Evolutionary conservation across 1,284 basidiomycete genomes (phyloP), one percentile per base, ranked within the genome.

Genomic region (Hemileia vastatrix): DNA sequence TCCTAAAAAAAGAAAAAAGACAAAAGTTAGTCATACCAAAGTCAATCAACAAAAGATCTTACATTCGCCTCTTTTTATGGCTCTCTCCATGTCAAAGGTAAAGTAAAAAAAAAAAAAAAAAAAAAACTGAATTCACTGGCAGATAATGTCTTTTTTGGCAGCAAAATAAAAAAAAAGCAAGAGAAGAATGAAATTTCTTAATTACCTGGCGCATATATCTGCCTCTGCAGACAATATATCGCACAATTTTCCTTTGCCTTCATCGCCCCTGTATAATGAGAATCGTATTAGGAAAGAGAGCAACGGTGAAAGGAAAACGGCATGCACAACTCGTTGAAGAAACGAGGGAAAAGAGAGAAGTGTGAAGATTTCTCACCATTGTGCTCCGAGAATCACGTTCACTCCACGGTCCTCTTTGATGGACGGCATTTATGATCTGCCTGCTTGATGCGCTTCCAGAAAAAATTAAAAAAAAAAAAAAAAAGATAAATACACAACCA

Each of bases 231-330:
- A 63, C 4, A 63, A 44, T 13, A 63, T 63, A 57, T 63, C 61
- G n/a, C 61, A 57, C 5, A 63, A 31, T 50, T 63, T 63, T n/a
- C 61, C 61, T 52, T 63, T 63, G n/a, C 61, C 61, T 33, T 63
- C 61, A 27, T 63, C 61, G 11, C 61, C 61, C 61, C 61, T 57
- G 27, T 31, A 31, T 21, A 18, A 2, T 0, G 21, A 8, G 18
- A 27, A 58, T 18, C 32, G n/a, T 9, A 33, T 15, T 18, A 19
- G 19, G 15, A n/a, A 21, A 5, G 11, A 5, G 6, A 21, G n/a
- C n/a, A n/a, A n/a, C n/a, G n/a, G n/a, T n/a, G n/a, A 43, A 49
- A 50, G 48, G 5, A 50, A 32, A 18, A 40, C n/a, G 15, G 32
- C 15, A 36, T 6, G 32, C 4, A 36, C 15, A n/a, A 33, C n/a